phyloP scores from a whole-genome alignment of 306 rosid genomes.

The Acmispon strigosus region DNA sequence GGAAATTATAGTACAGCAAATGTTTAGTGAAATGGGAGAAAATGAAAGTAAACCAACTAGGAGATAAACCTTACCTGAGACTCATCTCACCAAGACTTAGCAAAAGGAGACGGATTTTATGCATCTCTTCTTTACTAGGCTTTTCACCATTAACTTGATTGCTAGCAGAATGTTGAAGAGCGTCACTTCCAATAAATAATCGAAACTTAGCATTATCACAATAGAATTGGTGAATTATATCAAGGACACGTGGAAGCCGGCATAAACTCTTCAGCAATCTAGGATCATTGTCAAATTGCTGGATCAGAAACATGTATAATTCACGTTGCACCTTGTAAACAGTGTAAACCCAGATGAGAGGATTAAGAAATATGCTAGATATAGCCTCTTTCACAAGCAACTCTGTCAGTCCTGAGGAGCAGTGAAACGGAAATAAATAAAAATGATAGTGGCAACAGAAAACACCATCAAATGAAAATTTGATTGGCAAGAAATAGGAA shows the following conservation, averaged over 20 bases:
- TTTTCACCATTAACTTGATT: constrained; percentile 46
- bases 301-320: constrained; percentile 88
- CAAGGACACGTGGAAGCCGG: constrained; percentile 80
- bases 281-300: constrained; percentile 91
- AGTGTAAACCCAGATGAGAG: constrained; percentile 77
- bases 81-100: constrained; percentile 98
- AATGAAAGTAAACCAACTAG: not conserved
- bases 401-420: constrained; percentile 61
- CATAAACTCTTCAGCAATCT: constrained; percentile 75
- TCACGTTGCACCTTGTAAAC: constrained; percentile 86
- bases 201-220: constrained; percentile 59
- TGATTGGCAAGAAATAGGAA: constrained; percentile 4
- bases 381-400: constrained; percentile 80
- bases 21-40: constrained; percentile 13
- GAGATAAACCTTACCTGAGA: constrained; percentile 57
- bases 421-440: constrained; percentile 11
- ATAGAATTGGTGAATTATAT: constrained; percentile 72
- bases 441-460: constrained; percentile 6
- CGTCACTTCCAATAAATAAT: constrained; percentile 44
- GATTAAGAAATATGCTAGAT: constrained; percentile 83
- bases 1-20: not conserved
- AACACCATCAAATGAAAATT: constrained; percentile 18
- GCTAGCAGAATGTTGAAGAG: constrained; percentile 43
- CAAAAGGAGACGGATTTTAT: constrained; percentile 89
- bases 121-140: constrained; percentile 75